A percentile compares a stretch with the other conserved stretches of the same genome.
phyloP scores from a whole-genome alignment of 108 stramenopile species.

The Ochromonas danica region DNA sequence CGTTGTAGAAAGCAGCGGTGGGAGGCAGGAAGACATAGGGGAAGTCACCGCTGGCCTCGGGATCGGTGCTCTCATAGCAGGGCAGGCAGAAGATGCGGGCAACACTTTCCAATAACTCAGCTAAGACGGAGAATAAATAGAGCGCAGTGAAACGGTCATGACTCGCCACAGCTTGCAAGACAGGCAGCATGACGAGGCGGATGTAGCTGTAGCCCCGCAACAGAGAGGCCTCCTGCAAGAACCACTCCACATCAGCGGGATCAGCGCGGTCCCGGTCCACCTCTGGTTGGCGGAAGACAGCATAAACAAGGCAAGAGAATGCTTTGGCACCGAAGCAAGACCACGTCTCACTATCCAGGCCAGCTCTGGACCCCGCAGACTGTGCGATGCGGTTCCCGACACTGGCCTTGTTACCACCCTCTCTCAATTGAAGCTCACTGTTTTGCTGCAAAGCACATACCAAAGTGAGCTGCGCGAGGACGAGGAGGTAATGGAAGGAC shows the following conservation, averaged over 20 bases:
- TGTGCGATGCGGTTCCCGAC: not conserved
- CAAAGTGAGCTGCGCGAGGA: not conserved
- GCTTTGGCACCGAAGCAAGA: not conserved
- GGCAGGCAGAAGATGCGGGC: not conserved
- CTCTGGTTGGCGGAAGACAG: not conserved
- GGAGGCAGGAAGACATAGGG: not conserved
- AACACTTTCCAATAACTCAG: not conserved
- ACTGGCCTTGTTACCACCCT: not conserved
- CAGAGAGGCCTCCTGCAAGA: not conserved
- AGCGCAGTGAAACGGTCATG: not conserved
- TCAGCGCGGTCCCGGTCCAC: not conserved
- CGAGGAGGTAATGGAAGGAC: not conserved
- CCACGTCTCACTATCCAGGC: not conserved
- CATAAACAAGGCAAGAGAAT: not conserved
- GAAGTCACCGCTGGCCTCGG: not conserved
- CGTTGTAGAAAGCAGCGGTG: not conserved
- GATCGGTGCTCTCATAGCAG: not conserved
- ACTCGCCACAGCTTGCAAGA: not conserved
- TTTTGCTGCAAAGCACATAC: conserved; percentile 8
- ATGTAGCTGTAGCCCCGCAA: not conserved
- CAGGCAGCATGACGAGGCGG: not conserved
- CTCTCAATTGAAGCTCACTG: not conserved
- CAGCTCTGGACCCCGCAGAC: not conserved
- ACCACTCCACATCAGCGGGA: not conserved
- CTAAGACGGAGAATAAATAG: not conserved